Conservation (phyloP, 345 rosid species). For the Combretum micranthum region DNA sequence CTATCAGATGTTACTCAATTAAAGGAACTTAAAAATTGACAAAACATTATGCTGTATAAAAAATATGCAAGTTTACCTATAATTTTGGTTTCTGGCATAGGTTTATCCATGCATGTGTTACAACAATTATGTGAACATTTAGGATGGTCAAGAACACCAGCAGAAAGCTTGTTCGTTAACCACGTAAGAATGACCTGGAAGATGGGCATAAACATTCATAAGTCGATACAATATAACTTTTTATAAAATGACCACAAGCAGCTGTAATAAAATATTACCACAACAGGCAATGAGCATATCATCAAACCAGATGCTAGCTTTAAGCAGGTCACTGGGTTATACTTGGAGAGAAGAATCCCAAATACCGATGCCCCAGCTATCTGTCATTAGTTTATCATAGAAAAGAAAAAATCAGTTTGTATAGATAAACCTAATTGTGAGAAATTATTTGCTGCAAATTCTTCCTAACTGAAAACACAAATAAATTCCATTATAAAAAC, state of each 20-base stretch:
- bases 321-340: conserved; percentile 78
- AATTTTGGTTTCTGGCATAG: conserved; percentile 20
- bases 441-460: neutral
- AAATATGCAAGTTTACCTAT: conserved; percentile 36
- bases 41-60: neutral
- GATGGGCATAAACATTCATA: conserved; percentile 6
- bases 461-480: no score
- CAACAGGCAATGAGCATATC: conserved; percentile 64
- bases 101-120: conserved; percentile 21
- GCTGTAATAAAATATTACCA: conserved; percentile 38
- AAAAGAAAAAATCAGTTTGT: neutral
- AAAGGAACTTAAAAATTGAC: conserved; percentile 1
- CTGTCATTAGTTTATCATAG: conserved; percentile 37
- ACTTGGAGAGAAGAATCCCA: conserved; percentile 75
- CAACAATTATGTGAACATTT: conserved; percentile 51
- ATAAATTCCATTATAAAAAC: no score
- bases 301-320: conserved; percentile 67
- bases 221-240: conserved; percentile 1
- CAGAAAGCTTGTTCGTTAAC: conserved; percentile 74
- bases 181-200: conserved; percentile 63
- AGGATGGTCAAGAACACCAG: conserved; percentile 81
- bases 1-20: conserved; percentile 30
- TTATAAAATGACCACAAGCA: conserved; percentile 2
- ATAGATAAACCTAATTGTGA: neutral
- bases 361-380: conserved; percentile 81